These are phyloP conservation scores for Trichoderma reesei DNA, from an alignment of 495 filamentous ascomycete species.

Conservation along the genomic window DNA sequence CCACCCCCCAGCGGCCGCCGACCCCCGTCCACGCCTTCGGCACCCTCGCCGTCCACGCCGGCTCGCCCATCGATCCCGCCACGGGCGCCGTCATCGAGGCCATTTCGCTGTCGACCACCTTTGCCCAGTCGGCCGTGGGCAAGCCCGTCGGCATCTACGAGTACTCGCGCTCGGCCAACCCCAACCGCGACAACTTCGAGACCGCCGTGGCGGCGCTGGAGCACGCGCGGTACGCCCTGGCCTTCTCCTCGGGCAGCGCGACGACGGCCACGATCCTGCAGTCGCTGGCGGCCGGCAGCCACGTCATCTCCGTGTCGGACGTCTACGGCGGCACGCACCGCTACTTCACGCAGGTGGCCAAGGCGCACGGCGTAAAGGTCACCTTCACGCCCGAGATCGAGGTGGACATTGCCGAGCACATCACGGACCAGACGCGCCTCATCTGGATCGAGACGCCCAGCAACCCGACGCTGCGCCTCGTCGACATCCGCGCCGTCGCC, in stretches of 20 bases:
- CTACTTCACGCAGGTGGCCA: conserved; percentile 97
- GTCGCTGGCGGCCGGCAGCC: conserved; percentile 81
- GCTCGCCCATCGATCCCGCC: conserved; percentile 67
- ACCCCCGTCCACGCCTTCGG: conserved; percentile 51
- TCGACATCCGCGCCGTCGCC: conserved; percentile 81
- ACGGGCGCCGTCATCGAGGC: conserved; percentile 86
- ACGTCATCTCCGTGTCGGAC: conserved; percentile 92
- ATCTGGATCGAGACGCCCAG: conserved; percentile 96
- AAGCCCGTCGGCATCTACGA: conserved; percentile 73
- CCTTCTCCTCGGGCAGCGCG: conserved; percentile 90
- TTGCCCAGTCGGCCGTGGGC: conserved; percentile 67
- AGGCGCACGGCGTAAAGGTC: conserved; percentile 87
- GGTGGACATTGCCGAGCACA: conserved; percentile 69
- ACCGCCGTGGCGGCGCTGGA: conserved; percentile 83
- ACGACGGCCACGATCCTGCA: conserved; percentile 90
- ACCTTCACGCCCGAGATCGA: conserved; percentile 91
- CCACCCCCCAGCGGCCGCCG: conserved; percentile 23
- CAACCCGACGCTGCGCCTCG: conserved; percentile 85
- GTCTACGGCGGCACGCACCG: conserved; percentile 96
- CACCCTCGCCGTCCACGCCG: conserved; percentile 81
- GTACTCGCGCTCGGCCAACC: conserved; percentile 77
- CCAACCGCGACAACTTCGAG: conserved; percentile 53
- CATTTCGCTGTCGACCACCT: conserved; percentile 84
- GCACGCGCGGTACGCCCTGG: conserved; percentile 83
- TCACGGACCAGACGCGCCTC: conserved; percentile 82